A percentile compares a stretch with the other conserved stretches of the same genome.
These are phyloP conservation scores for Cephalotrichum gorgonifer DNA, from an alignment of 2,329 filamentous ascomycete genomes.

Conservation along the genomic window DNA sequence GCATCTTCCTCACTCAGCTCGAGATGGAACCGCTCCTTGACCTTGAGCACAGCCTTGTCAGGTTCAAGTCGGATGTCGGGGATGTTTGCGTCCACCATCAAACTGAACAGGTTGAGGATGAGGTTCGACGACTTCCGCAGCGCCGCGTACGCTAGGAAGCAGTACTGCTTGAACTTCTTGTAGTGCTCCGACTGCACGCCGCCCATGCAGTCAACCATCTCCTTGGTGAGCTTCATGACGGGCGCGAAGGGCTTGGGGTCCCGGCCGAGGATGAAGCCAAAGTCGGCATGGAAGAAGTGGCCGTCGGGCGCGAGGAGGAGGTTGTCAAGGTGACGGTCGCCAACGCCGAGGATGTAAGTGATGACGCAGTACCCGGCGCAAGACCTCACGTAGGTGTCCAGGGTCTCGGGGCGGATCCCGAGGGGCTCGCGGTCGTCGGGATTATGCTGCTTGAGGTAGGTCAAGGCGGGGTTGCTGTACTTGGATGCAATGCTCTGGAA, in stretches of 20 bases:
- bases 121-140: slow-evolving; percentile 82
- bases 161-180: slow-evolving; percentile 85
- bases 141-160: slow-evolving; percentile 87
- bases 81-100: slow-evolving; percentile 97
- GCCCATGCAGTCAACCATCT: slow-evolving; percentile 99
- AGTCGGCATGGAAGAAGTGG: slow-evolving; percentile 97
- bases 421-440: slow-evolving; percentile 73
- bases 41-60: slow-evolving; percentile 89
- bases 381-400: slow-evolving; percentile 92
- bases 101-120: slow-evolving; percentile 86
- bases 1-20: slow-evolving; percentile 90
- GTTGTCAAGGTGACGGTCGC: slow-evolving; percentile 92
- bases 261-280: slow-evolving; percentile 93
- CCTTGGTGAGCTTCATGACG: slow-evolving; percentile 90
- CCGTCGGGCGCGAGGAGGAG: slow-evolving; percentile 80
- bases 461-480: slow-evolving; percentile 63
- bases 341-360: slow-evolving; percentile 92
- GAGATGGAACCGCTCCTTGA: slow-evolving; percentile 87
- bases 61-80: slow-evolving; percentile 88
- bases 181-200: slow-evolving; percentile 74
- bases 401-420: slow-evolving; percentile 79
- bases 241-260: slow-evolving; percentile 97
- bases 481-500: slow-evolving; percentile 76
- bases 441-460: slow-evolving; percentile 82
- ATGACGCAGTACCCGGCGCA: slow-evolving; percentile 98